These are phyloP conservation scores for Monilinia laxa DNA, from an alignment of 2,329 filamentous ascomycete species.

Conservation along the genomic window DNA sequence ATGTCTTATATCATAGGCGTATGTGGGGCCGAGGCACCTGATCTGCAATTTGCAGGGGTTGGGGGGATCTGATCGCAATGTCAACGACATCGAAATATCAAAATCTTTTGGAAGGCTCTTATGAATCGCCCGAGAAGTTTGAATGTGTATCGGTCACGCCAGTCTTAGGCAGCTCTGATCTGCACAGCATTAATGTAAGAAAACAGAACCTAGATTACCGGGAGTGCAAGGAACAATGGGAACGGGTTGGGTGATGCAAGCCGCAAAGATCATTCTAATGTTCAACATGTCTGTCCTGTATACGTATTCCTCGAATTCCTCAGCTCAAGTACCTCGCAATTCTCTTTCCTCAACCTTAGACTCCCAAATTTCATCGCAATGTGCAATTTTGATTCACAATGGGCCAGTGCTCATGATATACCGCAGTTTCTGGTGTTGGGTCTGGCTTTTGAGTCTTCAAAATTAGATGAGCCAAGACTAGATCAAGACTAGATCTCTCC, in stretches of 20 bases:
- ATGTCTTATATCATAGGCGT: conserved; percentile 1
- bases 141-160: too few species aligned
- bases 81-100: not conserved
- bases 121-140: not conserved
- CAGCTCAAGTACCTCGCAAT: not conserved
- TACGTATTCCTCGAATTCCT: not conserved
- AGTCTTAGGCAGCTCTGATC: not conserved
- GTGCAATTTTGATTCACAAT: not conserved
- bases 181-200: too few species aligned
- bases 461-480: not conserved
- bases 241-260: too few species aligned
- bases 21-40: conserved; percentile 12
- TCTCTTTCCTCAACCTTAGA: not conserved
- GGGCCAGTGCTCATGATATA: not conserved
- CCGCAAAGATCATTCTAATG: not conserved
- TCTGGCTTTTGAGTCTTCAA: not conserved
- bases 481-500: not conserved
- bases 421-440: not conserved
- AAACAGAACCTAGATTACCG: not conserved
- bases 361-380: not conserved
- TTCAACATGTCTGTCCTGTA: not conserved
- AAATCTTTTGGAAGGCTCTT: not conserved
- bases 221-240: not conserved
- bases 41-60: not conserved
- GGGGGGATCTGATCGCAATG: not conserved